phyloP scores from a whole-genome alignment of 2,329 filamentous ascomycete genomes.

The Microascus cirrosus region DNA sequence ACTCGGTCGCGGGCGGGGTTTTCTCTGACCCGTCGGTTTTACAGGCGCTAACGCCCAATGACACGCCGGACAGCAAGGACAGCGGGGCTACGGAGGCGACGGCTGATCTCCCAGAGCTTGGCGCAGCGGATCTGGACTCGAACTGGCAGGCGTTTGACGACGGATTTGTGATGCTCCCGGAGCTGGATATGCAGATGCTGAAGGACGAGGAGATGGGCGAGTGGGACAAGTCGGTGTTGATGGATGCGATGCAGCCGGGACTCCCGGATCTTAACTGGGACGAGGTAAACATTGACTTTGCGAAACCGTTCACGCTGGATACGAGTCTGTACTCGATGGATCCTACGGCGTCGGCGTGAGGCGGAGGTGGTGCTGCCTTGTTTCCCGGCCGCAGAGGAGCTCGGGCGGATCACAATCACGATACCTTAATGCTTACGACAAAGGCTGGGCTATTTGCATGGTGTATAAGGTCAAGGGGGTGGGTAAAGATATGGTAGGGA shows the following conservation, averaged over 20 bases:
- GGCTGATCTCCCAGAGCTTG: constrained; percentile 46
- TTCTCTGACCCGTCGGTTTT: constrained; percentile 43
- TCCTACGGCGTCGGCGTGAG: constrained; percentile 5
- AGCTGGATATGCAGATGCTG: constrained; percentile 17
- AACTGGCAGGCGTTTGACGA: constrained; percentile 38
- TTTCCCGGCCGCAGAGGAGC: neutral
- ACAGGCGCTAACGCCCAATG: constrained; percentile 45
- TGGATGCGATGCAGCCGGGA: constrained; percentile 13
- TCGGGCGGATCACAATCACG: neutral
- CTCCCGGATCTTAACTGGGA: constrained; percentile 30
- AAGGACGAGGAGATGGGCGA: neutral
- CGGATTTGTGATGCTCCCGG: constrained; percentile 30
- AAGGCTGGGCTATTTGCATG: neutral
- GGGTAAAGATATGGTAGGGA: neutral
- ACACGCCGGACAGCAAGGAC: constrained; percentile 54
- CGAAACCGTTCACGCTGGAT: constrained; percentile 42
- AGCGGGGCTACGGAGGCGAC: constrained; percentile 47
- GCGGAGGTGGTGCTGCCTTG: neutral
- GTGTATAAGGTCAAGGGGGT: neutral
- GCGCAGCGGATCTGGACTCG: constrained; percentile 40
- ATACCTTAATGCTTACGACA: neutral
- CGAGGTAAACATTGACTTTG: constrained; percentile 36
- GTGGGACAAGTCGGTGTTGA: constrained; percentile 6
- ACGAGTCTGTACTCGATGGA: constrained; percentile 24
- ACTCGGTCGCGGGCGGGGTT: constrained; percentile 27